Evolutionary conservation across 352 stramenopile species (phyloP).

Genomic region (Phytopythium delawarense): DNA sequence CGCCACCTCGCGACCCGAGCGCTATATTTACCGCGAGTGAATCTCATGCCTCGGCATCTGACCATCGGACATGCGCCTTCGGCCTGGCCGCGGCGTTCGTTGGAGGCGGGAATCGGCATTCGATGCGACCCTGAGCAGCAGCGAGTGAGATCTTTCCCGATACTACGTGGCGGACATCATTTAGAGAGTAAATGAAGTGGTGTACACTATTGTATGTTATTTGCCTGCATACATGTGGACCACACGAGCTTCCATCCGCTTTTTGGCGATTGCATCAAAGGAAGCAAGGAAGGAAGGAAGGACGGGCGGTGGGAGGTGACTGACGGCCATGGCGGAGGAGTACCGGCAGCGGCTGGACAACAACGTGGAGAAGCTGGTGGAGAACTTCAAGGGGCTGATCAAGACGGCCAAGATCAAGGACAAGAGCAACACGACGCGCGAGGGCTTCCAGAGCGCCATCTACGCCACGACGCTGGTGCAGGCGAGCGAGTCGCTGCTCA

Average conservation of each 20-base stretch:
- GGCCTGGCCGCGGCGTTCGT: no score
- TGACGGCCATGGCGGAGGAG: conserved; percentile 81
- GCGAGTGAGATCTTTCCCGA: no score
- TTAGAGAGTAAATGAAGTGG: background rate
- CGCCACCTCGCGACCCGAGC: no score
- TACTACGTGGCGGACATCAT: no score
- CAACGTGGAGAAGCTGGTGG: conserved; percentile 86
- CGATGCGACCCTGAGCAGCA: no score
- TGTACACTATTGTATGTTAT: background rate
- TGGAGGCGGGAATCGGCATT: no score
- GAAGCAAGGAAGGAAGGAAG: no score
- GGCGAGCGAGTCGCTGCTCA: conserved; percentile 75
- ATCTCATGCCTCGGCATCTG: background rate
- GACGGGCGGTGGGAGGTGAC: no score
- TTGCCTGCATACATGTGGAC: no score
- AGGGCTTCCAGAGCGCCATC: conserved; percentile 78
- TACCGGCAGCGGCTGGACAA: conserved; percentile 84
- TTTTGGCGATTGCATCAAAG: no score
- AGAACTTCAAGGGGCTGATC: conserved; percentile 84
- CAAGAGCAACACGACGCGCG: conserved; percentile 71
- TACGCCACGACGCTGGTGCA: conserved; percentile 80
- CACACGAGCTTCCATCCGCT: no score
- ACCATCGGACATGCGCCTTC: no score
- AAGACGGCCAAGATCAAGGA: conserved; percentile 83
- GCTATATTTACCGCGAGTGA: background rate